Base-by-base conservation (phyloP, 257 asterid genomes). In the Avicennia marina region DNA sequence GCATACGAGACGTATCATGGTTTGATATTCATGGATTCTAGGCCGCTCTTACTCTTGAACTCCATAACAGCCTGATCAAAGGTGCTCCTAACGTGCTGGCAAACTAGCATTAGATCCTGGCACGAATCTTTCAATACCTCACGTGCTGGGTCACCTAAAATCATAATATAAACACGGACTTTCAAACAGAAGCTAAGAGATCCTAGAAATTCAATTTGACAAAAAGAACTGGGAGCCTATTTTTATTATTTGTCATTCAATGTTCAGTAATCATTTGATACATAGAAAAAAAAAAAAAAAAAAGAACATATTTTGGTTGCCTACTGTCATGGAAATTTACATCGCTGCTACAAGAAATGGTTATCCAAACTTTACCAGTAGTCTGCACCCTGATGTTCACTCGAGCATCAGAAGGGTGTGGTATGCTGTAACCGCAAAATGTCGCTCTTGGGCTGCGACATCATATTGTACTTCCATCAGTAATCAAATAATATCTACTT, bases 331-430 rank as follows among this genome's bases (percentile, higher is more conserved):
- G 7, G 8, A 29, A 29, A 29, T 29, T 29, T 29, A 25, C 39
- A 17, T 19, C 32, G 3, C 6, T 18, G 20, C 53, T 3, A 20
- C 13, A 31, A 7, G 2, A 58, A 39, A 1, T 0, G 22, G n/a
- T 22, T 2, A 38, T 25, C 11, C 50, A 68, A 61, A 16, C 22
- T 17, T 68, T 76, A 93, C 98, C 97, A 11, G 95, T 93, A 0
- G 97, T 86, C 80, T 89, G 98, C 56, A 91, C 94, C 64, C 97
- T 78, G 18, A 91, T 78, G 66, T 91, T 91, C 38, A 91, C 98
- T 7, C 86, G 70, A 58, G 95, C 94, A 71, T 88, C 98, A 31
- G 96, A 72, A 48, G 98, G 98, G 66, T 91, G 96, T 2, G 98
- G 98, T 50, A 91, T 88, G 82, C 96, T 91, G 81, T 91, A 88